A percentile compares a stretch with the other conserved stretches of the same genome.
phyloP scores from a whole-genome alignment of 768 basidiomycete genomes.

The Lactarius tabidus region DNA sequence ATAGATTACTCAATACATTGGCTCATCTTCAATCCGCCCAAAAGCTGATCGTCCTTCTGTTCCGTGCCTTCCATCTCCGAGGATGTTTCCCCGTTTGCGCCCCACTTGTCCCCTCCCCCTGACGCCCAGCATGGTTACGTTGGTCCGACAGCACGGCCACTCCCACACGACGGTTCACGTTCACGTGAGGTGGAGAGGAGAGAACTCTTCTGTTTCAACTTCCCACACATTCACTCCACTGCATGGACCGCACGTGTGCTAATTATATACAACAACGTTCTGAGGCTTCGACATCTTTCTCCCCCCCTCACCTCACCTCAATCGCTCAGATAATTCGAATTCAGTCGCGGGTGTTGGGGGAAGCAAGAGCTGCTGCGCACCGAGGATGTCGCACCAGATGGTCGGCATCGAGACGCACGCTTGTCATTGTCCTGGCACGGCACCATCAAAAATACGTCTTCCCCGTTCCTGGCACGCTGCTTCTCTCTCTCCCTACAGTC shows the following conservation, averaged over 20 bases:
- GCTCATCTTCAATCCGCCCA: neutral
- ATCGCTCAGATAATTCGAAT: too few relatives aligned
- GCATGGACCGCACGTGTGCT: neutral
- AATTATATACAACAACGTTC: neutral
- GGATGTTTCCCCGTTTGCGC: neutral
- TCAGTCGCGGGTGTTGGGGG: neutral
- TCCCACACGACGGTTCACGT: neutral
- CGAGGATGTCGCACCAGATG: neutral
- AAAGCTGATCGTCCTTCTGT: constrained; percentile 1
- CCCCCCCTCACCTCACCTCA: neutral
- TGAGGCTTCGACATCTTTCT: neutral
- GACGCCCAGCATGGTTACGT: constrained; percentile 2
- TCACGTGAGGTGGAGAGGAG: neutral
- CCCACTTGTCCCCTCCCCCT: neutral
- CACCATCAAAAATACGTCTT: neutral
- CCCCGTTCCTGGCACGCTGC: neutral
- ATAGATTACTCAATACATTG: neutral
- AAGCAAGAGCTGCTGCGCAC: neutral
- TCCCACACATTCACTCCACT: too few relatives aligned
- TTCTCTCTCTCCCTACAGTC: neutral
- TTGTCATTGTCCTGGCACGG: neutral
- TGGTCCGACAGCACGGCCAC: constrained; percentile 4
- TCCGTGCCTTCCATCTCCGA: constrained; percentile 12
- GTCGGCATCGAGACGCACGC: constrained; percentile 1
- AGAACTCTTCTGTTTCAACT: neutral